Base-by-base conservation (phyloP, 768 basidiomycete genomes). In the Exidia glandulosa region DNA sequence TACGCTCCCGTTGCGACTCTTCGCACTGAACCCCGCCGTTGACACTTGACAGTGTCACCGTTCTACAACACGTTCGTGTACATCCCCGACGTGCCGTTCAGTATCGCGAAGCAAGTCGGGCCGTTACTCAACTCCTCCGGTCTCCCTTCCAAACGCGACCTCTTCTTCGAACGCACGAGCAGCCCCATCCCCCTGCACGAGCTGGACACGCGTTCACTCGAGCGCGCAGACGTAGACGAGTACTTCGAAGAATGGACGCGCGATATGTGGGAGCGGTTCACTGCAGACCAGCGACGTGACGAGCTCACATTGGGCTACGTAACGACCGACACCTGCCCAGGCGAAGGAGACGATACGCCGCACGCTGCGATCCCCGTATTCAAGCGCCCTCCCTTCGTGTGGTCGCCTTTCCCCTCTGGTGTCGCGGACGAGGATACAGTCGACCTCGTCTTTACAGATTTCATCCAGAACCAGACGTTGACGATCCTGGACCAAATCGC, bases 371-470 rank as follows among this genome's bases (percentile, higher is more conserved):
- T 88, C 58, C 78, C 85, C 2, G 80, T 79, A 70, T 80, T 78
- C 69, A 57, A 68, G 3, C 61, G 73, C 2, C 86, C 86, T 0
- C 75, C 78, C 65, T 89, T 83, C 66, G 76, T 89, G 60, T 76
- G 76, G 14, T 85, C 85, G 0, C 69, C 74, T 29, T 68, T 80
- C 2, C 85, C 87, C 2, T 67, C 74, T 30, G 60, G 59, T 9
- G 77, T 83, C 14, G 61, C 80, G 0, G 74, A 74, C 58, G 74
- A 77, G 58, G 75, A 81, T 0, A 73, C 73, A 0, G 76, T 92
- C 62, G 90, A 92, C 64, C 77, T 92, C 27, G 84, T 91, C 33
- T 92, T 90, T 69, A 76, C 86, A 48, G 76, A 85, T 69, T 91
- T 89, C 70, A 83, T 90, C 66, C 73, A 78, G 66, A 58, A 66